Conservation (phyloP, 352 stramenopile genomes). For the Elongisporangium anandrum region DNA sequence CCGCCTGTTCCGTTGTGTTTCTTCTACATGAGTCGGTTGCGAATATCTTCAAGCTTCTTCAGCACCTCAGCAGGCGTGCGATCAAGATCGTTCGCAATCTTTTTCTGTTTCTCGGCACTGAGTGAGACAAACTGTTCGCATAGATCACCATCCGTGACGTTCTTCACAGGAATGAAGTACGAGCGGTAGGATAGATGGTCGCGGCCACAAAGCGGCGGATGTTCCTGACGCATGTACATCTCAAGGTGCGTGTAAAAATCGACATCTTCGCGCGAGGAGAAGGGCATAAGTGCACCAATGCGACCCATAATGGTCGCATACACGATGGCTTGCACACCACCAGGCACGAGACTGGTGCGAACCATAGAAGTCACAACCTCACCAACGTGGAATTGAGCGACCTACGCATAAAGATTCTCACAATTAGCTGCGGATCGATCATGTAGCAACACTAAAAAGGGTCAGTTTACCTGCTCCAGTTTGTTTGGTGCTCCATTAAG, state of each 20-base stretch:
- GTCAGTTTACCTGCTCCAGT: constrained; percentile 85
- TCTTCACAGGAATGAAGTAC: constrained; percentile 98
- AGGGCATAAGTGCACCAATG: constrained; percentile 96
- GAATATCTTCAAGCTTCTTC: constrained; percentile 99
- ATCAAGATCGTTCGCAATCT: constrained; percentile 95
- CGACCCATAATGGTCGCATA: constrained; percentile 97
- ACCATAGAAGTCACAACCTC: constrained; percentile 98
- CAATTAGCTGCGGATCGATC: neutral
- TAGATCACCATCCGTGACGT: constrained; percentile 97
- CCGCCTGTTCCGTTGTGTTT: neutral
- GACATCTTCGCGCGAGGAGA: constrained; percentile 95
- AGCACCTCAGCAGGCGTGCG: constrained; percentile 95
- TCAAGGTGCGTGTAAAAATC: constrained; percentile 99
- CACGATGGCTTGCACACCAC: constrained; percentile 95
- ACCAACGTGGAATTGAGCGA: constrained; percentile 96
- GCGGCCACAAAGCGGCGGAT: constrained; percentile 90
- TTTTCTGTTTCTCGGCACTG: constrained; percentile 92
- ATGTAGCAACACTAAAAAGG: neutral
- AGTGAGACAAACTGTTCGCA: constrained; percentile 96
- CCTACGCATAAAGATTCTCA: constrained; percentile 12
- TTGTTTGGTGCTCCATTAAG: constrained; percentile 95
- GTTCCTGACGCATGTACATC: constrained; percentile 92
- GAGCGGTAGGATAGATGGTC: constrained; percentile 98
- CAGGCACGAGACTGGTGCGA: constrained; percentile 93
- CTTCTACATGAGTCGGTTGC: constrained; percentile 93